Base-by-base conservation (phyloP, 2,329 filamentous ascomycete genomes). In the Cytospora piceicola region DNA sequence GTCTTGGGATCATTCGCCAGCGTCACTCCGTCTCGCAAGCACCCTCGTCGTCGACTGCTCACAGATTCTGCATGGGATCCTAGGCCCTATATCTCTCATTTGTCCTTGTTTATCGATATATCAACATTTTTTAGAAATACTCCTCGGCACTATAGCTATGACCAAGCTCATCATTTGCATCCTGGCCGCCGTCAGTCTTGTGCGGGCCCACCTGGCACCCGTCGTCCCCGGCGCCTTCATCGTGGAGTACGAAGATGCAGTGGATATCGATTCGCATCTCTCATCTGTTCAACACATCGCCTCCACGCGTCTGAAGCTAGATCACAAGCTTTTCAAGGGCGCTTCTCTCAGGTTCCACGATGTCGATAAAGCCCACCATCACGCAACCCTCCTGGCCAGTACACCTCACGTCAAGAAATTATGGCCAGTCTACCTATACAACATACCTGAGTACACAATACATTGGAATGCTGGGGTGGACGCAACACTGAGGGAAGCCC, bases 301-400 rank as follows among this genome's bases (percentile, higher is more conserved):
- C 54, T 72, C 74, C 51, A 78, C 79, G 57, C 81, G 81, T 61
- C 79, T 82, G 78, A 79, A 80, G 63, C 78, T 85, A 65, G 76
- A 82, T 68, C 83, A 78, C 70, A 77, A 79, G 68, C 75, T 86
- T 22, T 86, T 86, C 78, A 83, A 81, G 70, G 84, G 83, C 61
- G 80, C 79, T 2, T 85, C 84, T 1, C 80, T 86, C 66, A 79
- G 83, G 70, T 80, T 86, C 72, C 76, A 81, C 61, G 78, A 85
- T 64, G 58, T 78, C 54, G 73, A 78, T n/a, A 78, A 76, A 30
- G 79, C 82, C 34, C 78, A 81, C 29, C 74, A 79, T 36, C 75
- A 79, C 63, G 79, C 79, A 1, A 71, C 73, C 12, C 75, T 78
- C 69, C 75, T 86, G 64, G 75, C 76, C 0, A 70, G 72, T 7